Percentiles rank a stretch among this genome's conserved stretches.
Evolutionary conservation across 2,329 filamentous ascomycete genomes (phyloP).

Genomic region (Penicillium sclerotiorum): DNA sequence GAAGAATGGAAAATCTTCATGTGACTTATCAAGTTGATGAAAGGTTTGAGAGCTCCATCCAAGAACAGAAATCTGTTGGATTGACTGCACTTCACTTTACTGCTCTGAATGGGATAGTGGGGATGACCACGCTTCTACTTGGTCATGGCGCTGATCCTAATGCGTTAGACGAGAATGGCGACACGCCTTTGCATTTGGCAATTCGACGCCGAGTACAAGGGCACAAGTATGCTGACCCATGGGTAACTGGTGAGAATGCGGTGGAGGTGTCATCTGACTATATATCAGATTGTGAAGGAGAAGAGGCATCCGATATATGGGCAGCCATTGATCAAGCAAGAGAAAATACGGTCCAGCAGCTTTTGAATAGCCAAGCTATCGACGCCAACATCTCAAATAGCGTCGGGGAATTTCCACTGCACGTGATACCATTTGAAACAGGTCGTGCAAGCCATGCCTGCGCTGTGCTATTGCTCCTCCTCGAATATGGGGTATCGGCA

Average conservation of each 20-base stretch:
- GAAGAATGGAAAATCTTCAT: constrained; percentile 1
- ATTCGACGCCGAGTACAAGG: constrained; percentile 16
- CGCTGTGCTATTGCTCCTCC: constrained; percentile 13
- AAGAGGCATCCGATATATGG: constrained; percentile 15
- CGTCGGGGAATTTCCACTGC: constrained; percentile 15
- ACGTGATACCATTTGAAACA: constrained; percentile 17
- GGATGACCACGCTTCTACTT: constrained; percentile 18
- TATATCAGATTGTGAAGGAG: constrained; percentile 11
- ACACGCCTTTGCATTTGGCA: constrained; percentile 19
- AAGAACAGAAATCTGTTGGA: constrained; percentile 1
- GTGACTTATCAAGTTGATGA: constrained; percentile 1
- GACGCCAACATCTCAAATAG: constrained; percentile 18
- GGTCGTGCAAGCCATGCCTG: not conserved
- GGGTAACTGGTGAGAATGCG: constrained; percentile 11
- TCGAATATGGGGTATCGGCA: constrained; percentile 15
- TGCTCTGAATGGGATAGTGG: constrained; percentile 13
- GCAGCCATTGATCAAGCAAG: constrained; percentile 10
- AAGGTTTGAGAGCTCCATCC: not conserved
- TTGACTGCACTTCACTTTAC: constrained; percentile 20
- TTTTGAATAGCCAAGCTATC: constrained; percentile 12
- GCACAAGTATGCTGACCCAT: constrained; percentile 15
- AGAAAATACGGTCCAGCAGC: constrained; percentile 11
- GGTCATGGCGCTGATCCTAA: constrained; percentile 16
- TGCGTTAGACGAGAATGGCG: constrained; percentile 12
- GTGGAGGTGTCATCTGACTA: constrained; percentile 13